Conservation (phyloP, 192 early-diverging fungal species). For the Phlyctochytrium bullatum region DNA sequence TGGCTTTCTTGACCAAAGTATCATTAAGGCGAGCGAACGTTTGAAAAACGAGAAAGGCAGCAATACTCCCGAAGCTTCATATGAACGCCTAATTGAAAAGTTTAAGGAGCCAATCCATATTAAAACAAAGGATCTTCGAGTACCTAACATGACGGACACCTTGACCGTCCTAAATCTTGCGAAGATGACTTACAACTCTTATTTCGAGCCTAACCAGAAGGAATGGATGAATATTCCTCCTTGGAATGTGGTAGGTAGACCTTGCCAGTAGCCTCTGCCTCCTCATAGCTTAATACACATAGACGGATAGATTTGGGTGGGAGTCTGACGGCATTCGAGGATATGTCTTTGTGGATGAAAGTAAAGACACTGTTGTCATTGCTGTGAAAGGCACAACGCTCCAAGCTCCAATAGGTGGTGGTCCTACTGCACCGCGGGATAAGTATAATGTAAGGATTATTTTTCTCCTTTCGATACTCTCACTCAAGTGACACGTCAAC, state of each 20-base stretch:
- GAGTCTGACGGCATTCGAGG: conserved; percentile 57
- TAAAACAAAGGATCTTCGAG: conserved; percentile 15
- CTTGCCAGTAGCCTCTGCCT: neutral
- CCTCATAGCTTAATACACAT: neutral
- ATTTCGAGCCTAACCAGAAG: conserved; percentile 35
- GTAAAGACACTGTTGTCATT: conserved; percentile 71
- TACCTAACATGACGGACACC: conserved; percentile 74
- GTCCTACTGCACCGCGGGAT: conserved; percentile 36
- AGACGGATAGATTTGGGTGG: conserved; percentile 42
- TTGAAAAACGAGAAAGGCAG: neutral
- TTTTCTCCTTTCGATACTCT: neutral
- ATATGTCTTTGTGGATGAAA: conserved; percentile 76
- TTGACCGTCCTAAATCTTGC: conserved; percentile 71
- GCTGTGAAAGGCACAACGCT: conserved; percentile 76
- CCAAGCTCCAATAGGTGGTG: conserved; percentile 37
- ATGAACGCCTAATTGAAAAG: neutral
- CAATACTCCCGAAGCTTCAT: neutral
- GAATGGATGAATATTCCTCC: conserved; percentile 33
- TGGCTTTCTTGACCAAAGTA: neutral
- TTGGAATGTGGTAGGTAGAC: conserved; percentile 25
- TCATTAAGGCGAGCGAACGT: neutral
- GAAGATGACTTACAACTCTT: conserved; percentile 83
- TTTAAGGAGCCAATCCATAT: conserved; percentile 6
- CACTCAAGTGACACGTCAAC: no score
- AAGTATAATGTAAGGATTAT: conserved; percentile 39